Conservation (phyloP, 2,329 filamentous ascomycete genomes). For the Cercospora sesami region DNA sequence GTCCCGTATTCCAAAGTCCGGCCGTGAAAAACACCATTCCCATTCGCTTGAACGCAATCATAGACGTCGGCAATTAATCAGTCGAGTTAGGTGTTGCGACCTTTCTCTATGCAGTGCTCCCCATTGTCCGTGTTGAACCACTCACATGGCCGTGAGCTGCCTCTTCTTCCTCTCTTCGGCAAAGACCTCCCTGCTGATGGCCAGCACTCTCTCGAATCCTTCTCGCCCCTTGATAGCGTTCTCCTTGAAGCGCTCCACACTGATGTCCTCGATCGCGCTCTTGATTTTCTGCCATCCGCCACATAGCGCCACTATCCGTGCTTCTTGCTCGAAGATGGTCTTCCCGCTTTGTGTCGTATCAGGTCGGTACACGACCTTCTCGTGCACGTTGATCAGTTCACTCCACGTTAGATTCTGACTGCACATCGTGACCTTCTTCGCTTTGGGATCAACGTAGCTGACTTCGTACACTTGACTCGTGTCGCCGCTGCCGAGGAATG, state of each 20-base stretch:
- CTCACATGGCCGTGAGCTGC: slow-evolving; percentile 19
- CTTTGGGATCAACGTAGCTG: slow-evolving; percentile 82
- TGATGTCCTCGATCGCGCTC: slow-evolving; percentile 91
- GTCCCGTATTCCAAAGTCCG: neutral
- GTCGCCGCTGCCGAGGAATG: slow-evolving; percentile 74
- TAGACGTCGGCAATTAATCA: neutral
- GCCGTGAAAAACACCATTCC: neutral
- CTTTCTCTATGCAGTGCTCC: neutral
- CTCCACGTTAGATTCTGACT: slow-evolving; percentile 91
- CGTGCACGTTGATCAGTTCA: slow-evolving; percentile 86
- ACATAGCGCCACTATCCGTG: slow-evolving; percentile 88
- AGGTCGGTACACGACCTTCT: slow-evolving; percentile 66
- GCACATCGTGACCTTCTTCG: slow-evolving; percentile 92
- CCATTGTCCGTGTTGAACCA: neutral
- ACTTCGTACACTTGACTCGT: slow-evolving; percentile 91
- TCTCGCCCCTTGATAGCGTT: slow-evolving; percentile 89
- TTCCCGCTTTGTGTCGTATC: slow-evolving; percentile 34
- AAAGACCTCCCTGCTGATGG: slow-evolving; percentile 89
- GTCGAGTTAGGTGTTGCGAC: neutral
- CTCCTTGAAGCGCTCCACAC: slow-evolving; percentile 84
- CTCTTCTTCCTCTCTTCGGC: slow-evolving; percentile 76
- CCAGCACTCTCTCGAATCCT: slow-evolving; percentile 91
- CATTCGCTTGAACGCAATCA: slow-evolving; percentile 12
- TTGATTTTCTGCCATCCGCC: slow-evolving; percentile 97
- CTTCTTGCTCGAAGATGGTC: slow-evolving; percentile 85